Conservation (phyloP, 1,139 yeast species). For the Blastobotrys proliferans region DNA sequence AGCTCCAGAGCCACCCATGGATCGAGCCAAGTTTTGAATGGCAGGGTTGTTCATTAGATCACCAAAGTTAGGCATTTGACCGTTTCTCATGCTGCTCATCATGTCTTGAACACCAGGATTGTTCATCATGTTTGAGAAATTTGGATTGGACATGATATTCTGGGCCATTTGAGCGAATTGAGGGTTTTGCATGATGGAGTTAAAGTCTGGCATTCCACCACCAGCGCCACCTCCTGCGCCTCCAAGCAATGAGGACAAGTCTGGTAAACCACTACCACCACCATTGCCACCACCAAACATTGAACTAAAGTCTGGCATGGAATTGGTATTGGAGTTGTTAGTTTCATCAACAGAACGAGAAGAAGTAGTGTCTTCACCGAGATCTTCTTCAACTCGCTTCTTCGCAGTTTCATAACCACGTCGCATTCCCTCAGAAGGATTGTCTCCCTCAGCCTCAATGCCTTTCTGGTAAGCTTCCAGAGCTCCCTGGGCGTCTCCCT, state of each 20-base stretch:
- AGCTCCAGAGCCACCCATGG: constrained; percentile 23
- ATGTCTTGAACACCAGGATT: constrained; percentile 48
- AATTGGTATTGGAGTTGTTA: constrained; percentile 37
- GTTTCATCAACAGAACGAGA: constrained; percentile 19
- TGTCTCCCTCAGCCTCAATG: constrained; percentile 78
- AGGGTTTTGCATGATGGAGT: constrained; percentile 77
- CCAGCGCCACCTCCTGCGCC: constrained; percentile 53
- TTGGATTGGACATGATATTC: constrained; percentile 86
- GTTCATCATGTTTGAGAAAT: constrained; percentile 65
- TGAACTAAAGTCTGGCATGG: constrained; percentile 55
- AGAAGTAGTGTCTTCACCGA: constrained; percentile 36
- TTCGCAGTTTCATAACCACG: constrained; percentile 93
- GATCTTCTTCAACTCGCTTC: constrained; percentile 75
- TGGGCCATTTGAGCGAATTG: constrained; percentile 83
- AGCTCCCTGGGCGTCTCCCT: constrained; percentile 84
- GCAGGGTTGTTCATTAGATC: constrained; percentile 80
- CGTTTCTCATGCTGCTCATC: constrained; percentile 23
- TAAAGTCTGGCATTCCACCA: constrained; percentile 64
- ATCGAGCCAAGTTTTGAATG: constrained; percentile 55
- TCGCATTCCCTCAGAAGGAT: constrained; percentile 84
- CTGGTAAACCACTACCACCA: constrained; percentile 49
- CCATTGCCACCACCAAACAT: constrained; percentile 53
- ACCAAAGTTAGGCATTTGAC: constrained; percentile 53
- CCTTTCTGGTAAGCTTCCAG: constrained; percentile 89
- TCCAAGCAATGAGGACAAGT: constrained; percentile 44